These are phyloP conservation scores for Thelonectria olida DNA, from an alignment of 2,329 filamentous ascomycete species.

Conservation along the genomic window DNA sequence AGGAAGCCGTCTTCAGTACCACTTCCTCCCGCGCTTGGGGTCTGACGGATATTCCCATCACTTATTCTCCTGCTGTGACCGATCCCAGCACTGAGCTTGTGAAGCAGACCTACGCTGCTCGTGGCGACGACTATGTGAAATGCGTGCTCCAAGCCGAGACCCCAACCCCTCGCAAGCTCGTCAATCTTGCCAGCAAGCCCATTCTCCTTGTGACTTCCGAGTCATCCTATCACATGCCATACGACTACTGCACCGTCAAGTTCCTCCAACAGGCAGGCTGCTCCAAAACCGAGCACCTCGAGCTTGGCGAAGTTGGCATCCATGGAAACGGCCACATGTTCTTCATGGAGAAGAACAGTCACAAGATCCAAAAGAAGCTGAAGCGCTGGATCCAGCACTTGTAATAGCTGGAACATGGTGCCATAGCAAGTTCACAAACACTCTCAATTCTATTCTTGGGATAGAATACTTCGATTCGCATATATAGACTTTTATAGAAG, in stretches of 20 bases:
- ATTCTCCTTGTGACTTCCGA: slow-evolving; percentile 34
- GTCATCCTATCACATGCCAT: slow-evolving; percentile 30
- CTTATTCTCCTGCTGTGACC: slow-evolving; percentile 52
- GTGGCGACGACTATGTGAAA: slow-evolving; percentile 16
- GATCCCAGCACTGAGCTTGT: slow-evolving; percentile 29
- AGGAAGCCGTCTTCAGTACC: slow-evolving; percentile 50
- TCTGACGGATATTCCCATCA: slow-evolving; percentile 58
- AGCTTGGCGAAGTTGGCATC: slow-evolving; percentile 30
- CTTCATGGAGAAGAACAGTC: slow-evolving; percentile 38
- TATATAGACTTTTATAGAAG: background rate
- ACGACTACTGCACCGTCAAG: slow-evolving; percentile 33
- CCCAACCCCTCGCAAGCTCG: slow-evolving; percentile 34
- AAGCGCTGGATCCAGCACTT: slow-evolving; percentile 25
- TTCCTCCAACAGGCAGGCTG: slow-evolving; percentile 36
- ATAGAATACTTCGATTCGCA: background rate
- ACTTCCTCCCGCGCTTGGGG: slow-evolving; percentile 52
- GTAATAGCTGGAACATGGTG: background rate
- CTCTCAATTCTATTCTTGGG: background rate
- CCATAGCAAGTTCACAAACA: background rate
- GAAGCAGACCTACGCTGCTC: slow-evolving; percentile 10
- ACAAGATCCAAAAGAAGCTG: slow-evolving; percentile 25
- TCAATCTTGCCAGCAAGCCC: slow-evolving; percentile 45
- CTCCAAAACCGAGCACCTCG: slow-evolving; percentile 29
- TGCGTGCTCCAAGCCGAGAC: slow-evolving; percentile 29
- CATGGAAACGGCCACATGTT: slow-evolving; percentile 37